Evolutionary conservation across 345 rosid genomes (phyloP).

Genomic region (Euphorbia pulcherrima): DNA sequence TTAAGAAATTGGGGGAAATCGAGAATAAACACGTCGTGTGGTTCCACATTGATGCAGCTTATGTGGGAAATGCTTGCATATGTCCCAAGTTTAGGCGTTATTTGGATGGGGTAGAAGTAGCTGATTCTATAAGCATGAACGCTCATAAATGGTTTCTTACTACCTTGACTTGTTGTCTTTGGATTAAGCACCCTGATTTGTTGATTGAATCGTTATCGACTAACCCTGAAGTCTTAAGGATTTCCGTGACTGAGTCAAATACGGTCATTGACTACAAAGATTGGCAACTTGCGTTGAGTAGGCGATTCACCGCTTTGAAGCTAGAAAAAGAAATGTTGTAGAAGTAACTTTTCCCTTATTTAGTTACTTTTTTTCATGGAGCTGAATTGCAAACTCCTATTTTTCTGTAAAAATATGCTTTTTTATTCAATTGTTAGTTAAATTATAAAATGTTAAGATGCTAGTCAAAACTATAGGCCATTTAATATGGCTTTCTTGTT

Average conservation of each 20-base stretch:
- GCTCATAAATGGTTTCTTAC: too few relatives aligned
- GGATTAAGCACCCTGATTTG: conserved; percentile 7
- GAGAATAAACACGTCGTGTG: conserved; percentile 21
- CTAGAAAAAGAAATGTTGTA: too few relatives aligned
- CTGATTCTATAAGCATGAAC: conserved; percentile 28
- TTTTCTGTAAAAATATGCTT: too few relatives aligned
- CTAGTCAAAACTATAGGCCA: too few relatives aligned
- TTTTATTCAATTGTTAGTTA: too few relatives aligned
- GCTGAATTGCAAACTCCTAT: too few relatives aligned
- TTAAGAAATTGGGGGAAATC: conserved; percentile 18
- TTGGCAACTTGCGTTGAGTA: conserved; percentile 31
- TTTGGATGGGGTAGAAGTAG: conserved; percentile 20
- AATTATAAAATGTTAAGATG: too few relatives aligned
- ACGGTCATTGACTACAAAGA: conserved; percentile 28
- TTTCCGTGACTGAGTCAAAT: too few relatives aligned
- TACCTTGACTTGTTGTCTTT: conserved; percentile 27
- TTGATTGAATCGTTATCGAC: conserved; percentile 18
- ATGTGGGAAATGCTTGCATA: conserved; percentile 31
- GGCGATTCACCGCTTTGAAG: conserved; percentile 31
- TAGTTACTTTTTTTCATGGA: too few relatives aligned
- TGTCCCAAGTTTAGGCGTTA: conserved; percentile 30
- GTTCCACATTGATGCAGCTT: conserved; percentile 39
- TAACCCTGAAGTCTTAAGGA: conserved; percentile 9
- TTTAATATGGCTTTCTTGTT: too few relatives aligned
- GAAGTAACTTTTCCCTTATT: too few relatives aligned